Conservation (phyloP, 1,139 yeast species). For the Blastobotrys persicus region DNA sequence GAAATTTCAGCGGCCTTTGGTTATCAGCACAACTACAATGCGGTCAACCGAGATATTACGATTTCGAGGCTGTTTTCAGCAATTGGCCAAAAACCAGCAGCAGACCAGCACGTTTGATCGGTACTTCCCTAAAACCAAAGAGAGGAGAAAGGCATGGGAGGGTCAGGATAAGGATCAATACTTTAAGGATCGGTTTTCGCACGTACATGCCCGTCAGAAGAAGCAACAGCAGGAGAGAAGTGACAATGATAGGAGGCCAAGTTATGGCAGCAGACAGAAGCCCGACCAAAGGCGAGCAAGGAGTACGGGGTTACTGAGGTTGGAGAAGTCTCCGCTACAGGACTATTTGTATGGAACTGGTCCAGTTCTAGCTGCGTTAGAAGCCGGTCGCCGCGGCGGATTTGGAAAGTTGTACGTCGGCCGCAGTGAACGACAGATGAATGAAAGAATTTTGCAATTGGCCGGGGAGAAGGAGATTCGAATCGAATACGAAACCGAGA, state of each 20-base stretch:
- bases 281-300: slow-evolving; percentile 9
- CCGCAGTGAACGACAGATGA: slow-evolving; percentile 31
- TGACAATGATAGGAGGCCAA: not conserved
- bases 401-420: slow-evolving; percentile 51
- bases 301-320: no score
- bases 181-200: slow-evolving; percentile 56
- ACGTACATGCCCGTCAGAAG: slow-evolving; percentile 52
- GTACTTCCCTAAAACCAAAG: slow-evolving; percentile 43
- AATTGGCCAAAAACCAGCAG: slow-evolving; percentile 1
- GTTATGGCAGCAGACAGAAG: not conserved
- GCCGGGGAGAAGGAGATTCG: slow-evolving; percentile 50
- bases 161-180: slow-evolving; percentile 52
- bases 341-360: slow-evolving; percentile 79
- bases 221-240: slow-evolving; percentile 3
- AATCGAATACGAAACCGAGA: slow-evolving; percentile 43
- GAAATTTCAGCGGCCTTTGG: no score
- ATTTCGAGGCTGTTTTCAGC: not conserved
- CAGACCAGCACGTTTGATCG: slow-evolving; percentile 38
- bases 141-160: slow-evolving; percentile 55
- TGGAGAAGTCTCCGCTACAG: slow-evolving; percentile 43
- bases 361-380: slow-evolving; percentile 68
- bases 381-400: slow-evolving; percentile 51
- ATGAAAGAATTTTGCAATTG: slow-evolving; percentile 41
- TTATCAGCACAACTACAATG: no score
- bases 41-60: not conserved